Conservation (phyloP, 306 rosid genomes). For the Carpinus fangiana region DNA sequence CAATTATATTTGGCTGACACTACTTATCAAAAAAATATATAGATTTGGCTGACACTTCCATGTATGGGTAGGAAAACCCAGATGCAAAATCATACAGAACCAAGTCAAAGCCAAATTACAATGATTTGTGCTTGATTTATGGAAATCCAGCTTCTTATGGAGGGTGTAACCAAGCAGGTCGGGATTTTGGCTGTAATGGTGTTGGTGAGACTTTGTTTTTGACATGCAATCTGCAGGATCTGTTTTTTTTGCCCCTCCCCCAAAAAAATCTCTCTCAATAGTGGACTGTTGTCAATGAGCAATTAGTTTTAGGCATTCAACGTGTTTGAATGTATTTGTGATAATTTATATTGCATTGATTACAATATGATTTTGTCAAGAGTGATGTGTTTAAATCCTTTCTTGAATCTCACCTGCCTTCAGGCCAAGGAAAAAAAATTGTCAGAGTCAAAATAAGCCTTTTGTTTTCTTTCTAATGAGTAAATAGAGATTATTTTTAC, state of each 20-base stretch:
- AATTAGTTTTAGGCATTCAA: not conserved
- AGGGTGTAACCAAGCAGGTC: conserved; percentile 21
- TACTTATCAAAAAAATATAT: not conserved
- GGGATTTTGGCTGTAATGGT: conserved; percentile 25
- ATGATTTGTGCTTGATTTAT: conserved; percentile 56
- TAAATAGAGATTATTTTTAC: not conserved
- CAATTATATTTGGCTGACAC: conserved; percentile 25
- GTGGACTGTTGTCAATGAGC: not conserved
- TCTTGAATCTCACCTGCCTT: not conserved
- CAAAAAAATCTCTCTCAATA: not conserved
- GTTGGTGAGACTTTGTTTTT: conserved; percentile 29
- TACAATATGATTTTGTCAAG: not conserved
- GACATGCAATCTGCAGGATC: not conserved
- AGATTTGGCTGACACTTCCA: conserved; percentile 22
- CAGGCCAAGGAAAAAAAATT: not conserved
- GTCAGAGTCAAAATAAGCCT: too few species aligned
- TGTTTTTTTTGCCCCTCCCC: not conserved
- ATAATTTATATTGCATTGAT: not conserved
- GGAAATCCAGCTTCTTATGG: conserved; percentile 40
- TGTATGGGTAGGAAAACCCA: conserved; percentile 48
- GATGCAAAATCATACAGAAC: conserved; percentile 42
- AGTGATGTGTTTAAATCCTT: not conserved
- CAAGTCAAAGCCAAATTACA: conserved; percentile 45
- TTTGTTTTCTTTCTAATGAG: not conserved
- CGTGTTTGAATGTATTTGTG: not conserved